Percentiles rank a stretch among this genome's conserved stretches.
Evolutionary conservation across 2,329 filamentous ascomycete genomes (phyloP).

Genomic region (Leptographium wingfieldii): DNA sequence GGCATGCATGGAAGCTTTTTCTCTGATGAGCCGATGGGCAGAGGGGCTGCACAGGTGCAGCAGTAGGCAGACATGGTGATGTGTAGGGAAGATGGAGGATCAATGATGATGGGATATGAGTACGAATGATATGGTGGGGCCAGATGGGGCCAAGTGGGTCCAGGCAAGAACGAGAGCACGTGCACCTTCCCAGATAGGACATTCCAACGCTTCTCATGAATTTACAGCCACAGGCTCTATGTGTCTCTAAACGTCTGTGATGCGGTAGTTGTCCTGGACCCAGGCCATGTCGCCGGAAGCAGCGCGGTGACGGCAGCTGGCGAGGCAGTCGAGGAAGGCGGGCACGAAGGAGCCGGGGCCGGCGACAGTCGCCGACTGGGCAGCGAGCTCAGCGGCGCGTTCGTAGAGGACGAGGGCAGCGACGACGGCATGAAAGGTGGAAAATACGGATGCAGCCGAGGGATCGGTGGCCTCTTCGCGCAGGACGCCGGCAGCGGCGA

Average conservation of each 20-base stretch:
- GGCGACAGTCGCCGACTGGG: conserved; percentile 49
- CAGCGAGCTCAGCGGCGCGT: conserved; percentile 55
- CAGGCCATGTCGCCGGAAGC: conserved; percentile 11
- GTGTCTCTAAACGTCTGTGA: not conserved
- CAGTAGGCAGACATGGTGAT: conserved; percentile 25
- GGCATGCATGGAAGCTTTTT: conserved; percentile 15
- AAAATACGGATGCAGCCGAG: conserved; percentile 15
- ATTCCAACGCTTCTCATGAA: too few relatives aligned
- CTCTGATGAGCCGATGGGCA: conserved; percentile 27
- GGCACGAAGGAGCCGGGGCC: conserved; percentile 83
- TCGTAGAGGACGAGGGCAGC: conserved; percentile 69
- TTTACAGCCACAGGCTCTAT: too few relatives aligned
- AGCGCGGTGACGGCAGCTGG: conserved; percentile 19
- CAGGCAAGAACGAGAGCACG: not conserved
- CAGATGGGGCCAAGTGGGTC: too few relatives aligned
- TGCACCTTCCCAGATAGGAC: not conserved
- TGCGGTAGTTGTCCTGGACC: conserved; percentile 1
- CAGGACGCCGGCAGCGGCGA: conserved; percentile 43
- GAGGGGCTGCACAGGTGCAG: conserved; percentile 56
- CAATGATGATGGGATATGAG: too few relatives aligned
- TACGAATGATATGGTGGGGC: too few relatives aligned
- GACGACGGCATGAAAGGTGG: conserved; percentile 60
- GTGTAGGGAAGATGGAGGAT: not conserved
- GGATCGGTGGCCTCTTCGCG: not conserved
- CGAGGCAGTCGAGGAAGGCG: conserved; percentile 65